phyloP scores from a whole-genome alignment of 345 rosid species.

The Gossypium arboreum region DNA sequence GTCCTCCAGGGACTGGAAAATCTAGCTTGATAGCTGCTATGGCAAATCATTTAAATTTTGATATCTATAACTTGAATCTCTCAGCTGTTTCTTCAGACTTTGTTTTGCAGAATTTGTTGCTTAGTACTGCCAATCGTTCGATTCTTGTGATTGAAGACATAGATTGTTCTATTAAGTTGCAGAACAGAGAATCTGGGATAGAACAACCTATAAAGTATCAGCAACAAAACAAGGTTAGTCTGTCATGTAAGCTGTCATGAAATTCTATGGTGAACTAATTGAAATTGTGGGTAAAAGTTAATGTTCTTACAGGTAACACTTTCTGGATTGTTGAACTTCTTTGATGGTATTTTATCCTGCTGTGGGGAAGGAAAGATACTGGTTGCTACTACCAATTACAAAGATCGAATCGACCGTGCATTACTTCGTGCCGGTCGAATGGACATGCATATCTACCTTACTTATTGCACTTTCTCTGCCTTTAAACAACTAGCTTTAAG shows the following conservation, averaged over 20 bases:
- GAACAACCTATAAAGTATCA: neutral
- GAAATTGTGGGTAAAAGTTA: no score
- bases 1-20: slow-evolving; percentile 42
- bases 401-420: slow-evolving; percentile 39
- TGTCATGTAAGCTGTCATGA: neutral
- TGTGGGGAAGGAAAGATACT: slow-evolving; percentile 46
- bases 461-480: slow-evolving; percentile 37
- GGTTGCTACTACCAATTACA: slow-evolving; percentile 41
- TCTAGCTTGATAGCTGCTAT: slow-evolving; percentile 46
- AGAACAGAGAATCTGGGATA: slow-evolving; percentile 3
- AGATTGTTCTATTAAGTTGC: slow-evolving; percentile 7
- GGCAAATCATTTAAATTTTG: slow-evolving; percentile 27
- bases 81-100: slow-evolving; percentile 11
- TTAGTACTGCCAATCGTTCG: slow-evolving; percentile 9
- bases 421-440: slow-evolving; percentile 39
- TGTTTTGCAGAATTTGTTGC: slow-evolving; percentile 16
- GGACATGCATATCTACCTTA: slow-evolving; percentile 35
- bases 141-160: slow-evolving; percentile 13
- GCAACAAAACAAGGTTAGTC: slow-evolving; percentile 9
- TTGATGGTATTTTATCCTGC: slow-evolving; percentile 46
- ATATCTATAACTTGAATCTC: slow-evolving; percentile 16
- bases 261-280: no score
- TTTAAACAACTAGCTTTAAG: slow-evolving; percentile 37
- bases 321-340: slow-evolving; percentile 39
- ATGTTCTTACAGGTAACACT: slow-evolving; percentile 28